A percentile compares a stretch with the other conserved stretches of the same genome.
Conservation (phyloP, 2,329 filamentous ascomycete species). For the Pyrenophora teres region DNA sequence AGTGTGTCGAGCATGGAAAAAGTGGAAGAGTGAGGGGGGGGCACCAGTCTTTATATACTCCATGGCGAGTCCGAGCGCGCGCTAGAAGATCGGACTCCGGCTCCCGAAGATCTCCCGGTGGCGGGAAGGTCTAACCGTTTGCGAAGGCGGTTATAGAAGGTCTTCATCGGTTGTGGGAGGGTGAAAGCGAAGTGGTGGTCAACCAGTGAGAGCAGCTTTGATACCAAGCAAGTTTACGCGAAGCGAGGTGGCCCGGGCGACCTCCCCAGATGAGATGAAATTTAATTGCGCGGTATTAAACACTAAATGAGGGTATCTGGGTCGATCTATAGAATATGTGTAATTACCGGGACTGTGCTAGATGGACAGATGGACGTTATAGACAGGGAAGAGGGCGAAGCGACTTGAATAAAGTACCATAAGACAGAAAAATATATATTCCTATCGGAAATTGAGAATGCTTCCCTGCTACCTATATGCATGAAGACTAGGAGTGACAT, state of each 20-base stretch:
- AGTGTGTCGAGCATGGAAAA: not conserved
- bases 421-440: not conserved
- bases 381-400: not conserved
- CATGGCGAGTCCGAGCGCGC: not conserved
- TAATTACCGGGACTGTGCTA: constrained; percentile 2
- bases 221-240: constrained; percentile 1
- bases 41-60: constrained; percentile 7
- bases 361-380: not conserved
- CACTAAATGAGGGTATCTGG: not conserved
- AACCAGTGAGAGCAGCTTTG: constrained; percentile 1
- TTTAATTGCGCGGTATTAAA: not conserved
- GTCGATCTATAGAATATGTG: not conserved
- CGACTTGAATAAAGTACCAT: not conserved
- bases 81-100: not conserved
- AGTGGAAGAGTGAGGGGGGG: constrained; percentile 1
- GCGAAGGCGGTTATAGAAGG: constrained; percentile 8
- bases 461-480: not conserved
- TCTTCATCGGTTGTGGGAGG: constrained; percentile 2
- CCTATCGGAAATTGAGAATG: not conserved
- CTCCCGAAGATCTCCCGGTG: constrained; percentile 9
- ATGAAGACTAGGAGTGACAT: too few relatives aligned
- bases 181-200: not conserved
- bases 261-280: not conserved
- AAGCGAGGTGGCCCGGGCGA: constrained; percentile 14
- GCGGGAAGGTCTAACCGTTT: constrained; percentile 9